A percentile compares a stretch with the other conserved stretches of the same genome.
Conservation (phyloP, 306 rosid genomes). For the Oemleria cerasiformis region DNA sequence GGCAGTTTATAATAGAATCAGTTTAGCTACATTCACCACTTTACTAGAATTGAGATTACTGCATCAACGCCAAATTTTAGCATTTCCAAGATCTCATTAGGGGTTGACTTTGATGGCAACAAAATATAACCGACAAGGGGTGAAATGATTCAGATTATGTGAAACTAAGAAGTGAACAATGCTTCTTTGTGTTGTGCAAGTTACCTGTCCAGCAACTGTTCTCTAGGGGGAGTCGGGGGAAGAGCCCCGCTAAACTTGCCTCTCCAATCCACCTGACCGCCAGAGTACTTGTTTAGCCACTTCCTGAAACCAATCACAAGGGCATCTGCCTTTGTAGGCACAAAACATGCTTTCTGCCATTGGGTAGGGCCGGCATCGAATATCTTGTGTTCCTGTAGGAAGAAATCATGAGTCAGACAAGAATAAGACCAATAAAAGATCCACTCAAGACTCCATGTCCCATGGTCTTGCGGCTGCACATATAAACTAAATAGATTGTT, state of each 20-base stretch:
- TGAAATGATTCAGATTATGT: background rate
- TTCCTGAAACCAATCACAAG: slow-evolving; percentile 75
- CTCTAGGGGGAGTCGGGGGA: slow-evolving; percentile 80
- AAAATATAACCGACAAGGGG: background rate
- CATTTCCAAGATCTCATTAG: background rate
- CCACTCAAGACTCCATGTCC: too few species aligned
- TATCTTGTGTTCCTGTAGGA: slow-evolving; percentile 60
- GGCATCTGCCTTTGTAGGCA: slow-evolving; percentile 86
- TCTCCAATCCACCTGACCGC: slow-evolving; percentile 83
- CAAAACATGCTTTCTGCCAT: slow-evolving; percentile 89
- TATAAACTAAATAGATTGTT: too few species aligned
- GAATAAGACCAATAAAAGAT: too few species aligned
- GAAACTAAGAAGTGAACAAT: slow-evolving; percentile 1
- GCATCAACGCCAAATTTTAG: too few species aligned
- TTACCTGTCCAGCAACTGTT: slow-evolving; percentile 85
- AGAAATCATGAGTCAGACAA: slow-evolving; percentile 20
- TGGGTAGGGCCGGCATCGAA: slow-evolving; percentile 49
- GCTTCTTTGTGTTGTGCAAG: slow-evolving; percentile 10
- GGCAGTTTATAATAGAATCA: too few species aligned
- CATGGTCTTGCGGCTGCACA: too few species aligned
- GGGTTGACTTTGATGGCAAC: background rate
- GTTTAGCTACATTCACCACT: background rate
- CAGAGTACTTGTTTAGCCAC: slow-evolving; percentile 80
- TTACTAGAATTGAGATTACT: too few species aligned
- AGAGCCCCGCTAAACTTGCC: slow-evolving; percentile 63